Evolutionary conservation across 2,329 filamentous ascomycete species (phyloP), one percentile per base, ranked within the genome.

Genomic region (Xylariaceae sp.): DNA sequence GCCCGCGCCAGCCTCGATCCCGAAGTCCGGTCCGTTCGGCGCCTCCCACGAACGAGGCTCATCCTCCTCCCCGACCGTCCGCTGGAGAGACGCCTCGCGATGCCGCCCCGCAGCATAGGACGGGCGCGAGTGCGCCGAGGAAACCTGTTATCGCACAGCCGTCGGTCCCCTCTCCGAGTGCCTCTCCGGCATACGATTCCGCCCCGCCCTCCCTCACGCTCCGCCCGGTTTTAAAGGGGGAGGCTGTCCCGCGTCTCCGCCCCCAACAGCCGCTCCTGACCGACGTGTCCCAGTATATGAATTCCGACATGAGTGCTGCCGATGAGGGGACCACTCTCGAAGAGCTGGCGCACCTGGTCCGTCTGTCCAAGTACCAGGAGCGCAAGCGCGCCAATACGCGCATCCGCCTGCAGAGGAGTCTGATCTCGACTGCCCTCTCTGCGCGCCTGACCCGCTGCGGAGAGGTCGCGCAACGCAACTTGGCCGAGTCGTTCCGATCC

Each of bases 331-430:
- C 81, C 29, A 82, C 79, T 11, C 66, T 90, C 40, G 77, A 84
- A 51, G 83, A 89, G 59, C 73, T 90, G 45, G 83, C 83, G 32
- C 83, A 88, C 57, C 61, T 89, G 49, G 81, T 87, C 44, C 77
- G 83, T 40, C 66, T 88, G 42, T 83, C 83, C 55, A 83, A 80
- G 51, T 87, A 88, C 56, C 84, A 90, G 60, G 80, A 86, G 67
- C 81, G 82, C 67, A 83, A 85, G 67, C 77, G 83, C 61, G 70
- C 74, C 44, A 80, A 81, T 53, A 83, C 80, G 29, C 73, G 84
- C 46, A 68, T 83, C 44, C 79, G 83, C 37, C 69, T 92, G 33
- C 82, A 88, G 56, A 72, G 80, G 52, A 83, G 75, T 52, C 65
- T 89, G 40, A 75, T 89, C 33, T 83, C 81, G 14, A 84, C 80